Conservation (phyloP, 2,329 filamentous ascomycete species). For the Trichophyton equinum region DNA sequence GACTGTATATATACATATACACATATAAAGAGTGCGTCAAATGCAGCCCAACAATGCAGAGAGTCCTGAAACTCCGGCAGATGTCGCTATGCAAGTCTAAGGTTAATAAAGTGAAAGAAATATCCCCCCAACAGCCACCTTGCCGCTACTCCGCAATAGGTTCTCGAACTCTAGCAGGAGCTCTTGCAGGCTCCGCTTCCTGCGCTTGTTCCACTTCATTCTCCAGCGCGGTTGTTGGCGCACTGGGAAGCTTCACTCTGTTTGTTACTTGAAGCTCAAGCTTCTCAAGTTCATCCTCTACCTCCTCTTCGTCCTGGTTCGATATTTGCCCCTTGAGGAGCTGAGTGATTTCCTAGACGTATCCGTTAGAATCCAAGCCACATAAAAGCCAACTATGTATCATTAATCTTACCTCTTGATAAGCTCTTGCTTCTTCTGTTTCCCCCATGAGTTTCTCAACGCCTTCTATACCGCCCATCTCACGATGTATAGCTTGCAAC, state of each 20-base stretch:
- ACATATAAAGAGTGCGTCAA: neutral
- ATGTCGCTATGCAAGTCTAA: slow-evolving; percentile 2
- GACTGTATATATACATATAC: neutral
- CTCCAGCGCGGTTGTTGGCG: slow-evolving; percentile 24
- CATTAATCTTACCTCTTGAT: slow-evolving; percentile 57
- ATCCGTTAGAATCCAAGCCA: neutral
- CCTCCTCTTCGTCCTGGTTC: slow-evolving; percentile 92
- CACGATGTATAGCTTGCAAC: slow-evolving; percentile 76
- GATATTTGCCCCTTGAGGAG: slow-evolving; percentile 81
- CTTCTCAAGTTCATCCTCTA: slow-evolving; percentile 84
- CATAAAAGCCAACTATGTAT: neutral
- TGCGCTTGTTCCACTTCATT: slow-evolving; percentile 20
- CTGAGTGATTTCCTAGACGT: slow-evolving; percentile 68
- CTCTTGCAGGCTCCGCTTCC: slow-evolving; percentile 20
- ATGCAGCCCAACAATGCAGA: neutral
- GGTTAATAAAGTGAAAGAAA: neutral
- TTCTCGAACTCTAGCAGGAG: slow-evolving; percentile 12
- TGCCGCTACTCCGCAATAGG: slow-evolving; percentile 18
- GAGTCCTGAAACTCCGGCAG: neutral
- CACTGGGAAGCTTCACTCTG: slow-evolving; percentile 26
- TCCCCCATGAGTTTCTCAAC: slow-evolving; percentile 95
- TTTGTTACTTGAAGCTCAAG: slow-evolving; percentile 53
- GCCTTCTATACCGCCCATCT: slow-evolving; percentile 89
- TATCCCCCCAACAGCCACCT: neutral
- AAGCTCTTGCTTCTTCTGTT: slow-evolving; percentile 76